Conservation (phyloP, 2,329 filamentous ascomycete species). For the Diaporthe aspalathi region DNA sequence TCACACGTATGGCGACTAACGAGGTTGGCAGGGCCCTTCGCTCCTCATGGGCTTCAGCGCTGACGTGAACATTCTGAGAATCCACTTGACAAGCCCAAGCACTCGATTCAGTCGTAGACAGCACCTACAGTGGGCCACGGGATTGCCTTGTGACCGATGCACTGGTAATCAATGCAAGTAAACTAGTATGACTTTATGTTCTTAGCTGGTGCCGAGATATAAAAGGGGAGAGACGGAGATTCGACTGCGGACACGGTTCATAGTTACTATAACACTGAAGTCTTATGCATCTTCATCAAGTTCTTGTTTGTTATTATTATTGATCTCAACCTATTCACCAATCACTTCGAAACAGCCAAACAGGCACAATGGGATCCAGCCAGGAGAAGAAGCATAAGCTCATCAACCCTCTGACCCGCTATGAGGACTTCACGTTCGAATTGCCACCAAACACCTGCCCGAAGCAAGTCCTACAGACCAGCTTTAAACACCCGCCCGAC, state of each 20-base stretch:
- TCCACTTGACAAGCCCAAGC: no score
- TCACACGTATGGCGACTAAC: background rate
- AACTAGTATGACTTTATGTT: background rate
- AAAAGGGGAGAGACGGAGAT: background rate
- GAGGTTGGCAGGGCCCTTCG: background rate
- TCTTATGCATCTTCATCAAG: no score
- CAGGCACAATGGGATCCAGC: background rate
- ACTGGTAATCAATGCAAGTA: background rate
- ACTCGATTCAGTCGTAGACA: background rate
- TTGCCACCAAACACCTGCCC: conserved; percentile 1
- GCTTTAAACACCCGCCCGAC: conserved; percentile 15
- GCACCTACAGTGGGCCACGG: background rate
- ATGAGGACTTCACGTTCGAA: conserved; percentile 1
- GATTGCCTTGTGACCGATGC: background rate
- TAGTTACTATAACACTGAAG: no score
- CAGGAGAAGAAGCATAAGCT: conserved; percentile 3
- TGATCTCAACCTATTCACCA: no score
- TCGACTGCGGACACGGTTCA: background rate
- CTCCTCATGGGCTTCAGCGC: no score
- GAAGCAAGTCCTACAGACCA: conserved; percentile 9
- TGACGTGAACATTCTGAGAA: background rate
- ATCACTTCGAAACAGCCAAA: background rate
- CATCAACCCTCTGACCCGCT: conserved; percentile 12
- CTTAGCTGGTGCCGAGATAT: background rate
- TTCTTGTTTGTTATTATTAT: no score